These are phyloP conservation scores for Trichoderma koningiopsis DNA, from an alignment of 2,329 filamentous ascomycete genomes.

Conservation along the genomic window DNA sequence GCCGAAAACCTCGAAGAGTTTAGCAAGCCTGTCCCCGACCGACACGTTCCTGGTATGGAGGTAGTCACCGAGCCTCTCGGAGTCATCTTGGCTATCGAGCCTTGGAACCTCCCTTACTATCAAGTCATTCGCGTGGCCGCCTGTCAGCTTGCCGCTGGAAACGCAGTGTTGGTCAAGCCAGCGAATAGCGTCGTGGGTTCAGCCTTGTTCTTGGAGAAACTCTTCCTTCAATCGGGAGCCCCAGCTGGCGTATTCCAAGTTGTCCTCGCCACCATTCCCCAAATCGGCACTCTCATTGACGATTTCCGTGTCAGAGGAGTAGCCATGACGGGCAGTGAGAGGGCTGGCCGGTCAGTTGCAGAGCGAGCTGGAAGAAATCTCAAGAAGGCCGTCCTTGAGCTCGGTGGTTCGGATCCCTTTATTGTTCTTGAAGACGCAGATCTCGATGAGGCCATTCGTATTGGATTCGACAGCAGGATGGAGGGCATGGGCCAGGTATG, in stretches of 20 bases:
- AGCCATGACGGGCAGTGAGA: constrained; percentile 16
- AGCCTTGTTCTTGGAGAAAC: constrained; percentile 59
- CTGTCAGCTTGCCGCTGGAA: constrained; percentile 67
- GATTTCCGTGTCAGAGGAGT: constrained; percentile 19
- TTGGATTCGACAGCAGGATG: background rate
- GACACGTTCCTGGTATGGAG: background rate
- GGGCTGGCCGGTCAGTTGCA: constrained; percentile 63
- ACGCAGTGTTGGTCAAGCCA: constrained; percentile 68
- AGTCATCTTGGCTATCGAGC: constrained; percentile 58
- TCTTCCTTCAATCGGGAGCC: constrained; percentile 72
- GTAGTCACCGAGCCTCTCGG: constrained; percentile 11
- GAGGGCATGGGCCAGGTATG: constrained; percentile 10
- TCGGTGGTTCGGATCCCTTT: constrained; percentile 73
- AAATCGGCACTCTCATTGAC: constrained; percentile 39
- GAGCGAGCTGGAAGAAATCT: constrained; percentile 53
- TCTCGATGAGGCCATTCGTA: constrained; percentile 51
- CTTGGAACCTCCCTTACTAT: constrained; percentile 77
- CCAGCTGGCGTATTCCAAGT: constrained; percentile 68
- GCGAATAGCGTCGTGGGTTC: constrained; percentile 72
- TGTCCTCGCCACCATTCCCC: constrained; percentile 48
- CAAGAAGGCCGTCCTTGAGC: constrained; percentile 75
- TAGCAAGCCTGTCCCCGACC: background rate
- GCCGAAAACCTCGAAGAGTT: constrained; percentile 10
- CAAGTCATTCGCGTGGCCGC: constrained; percentile 78
- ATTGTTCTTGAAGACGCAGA: constrained; percentile 73